Base-by-base conservation (phyloP, 495 filamentous ascomycete genomes). In the Neurospora sp. region DNA sequence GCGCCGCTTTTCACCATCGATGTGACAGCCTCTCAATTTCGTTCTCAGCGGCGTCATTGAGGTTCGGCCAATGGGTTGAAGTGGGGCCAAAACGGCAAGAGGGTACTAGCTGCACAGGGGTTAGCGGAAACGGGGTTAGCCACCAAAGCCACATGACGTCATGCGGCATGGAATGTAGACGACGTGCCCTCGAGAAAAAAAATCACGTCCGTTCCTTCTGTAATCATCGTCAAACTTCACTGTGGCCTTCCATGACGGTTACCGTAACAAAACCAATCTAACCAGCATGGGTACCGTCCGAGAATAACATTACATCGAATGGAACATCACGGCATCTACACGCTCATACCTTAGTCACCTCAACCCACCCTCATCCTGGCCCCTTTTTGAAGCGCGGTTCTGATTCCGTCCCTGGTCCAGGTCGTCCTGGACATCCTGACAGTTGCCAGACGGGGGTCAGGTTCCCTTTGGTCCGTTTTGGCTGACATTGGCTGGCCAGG, bases 111-210 rank as follows among this genome's bases (percentile, higher is more conserved):
- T 44, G 27, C 53, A 74, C 70, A 66, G 69, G 73, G 73, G 27
- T n/a, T 40, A 27, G 42, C 73, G 69, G 59, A 72, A 69, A 70
- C 72, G 73, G 73, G 70, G 69, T 38, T 18, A 40, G 53, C 70
- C 70, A 68, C 70, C 41, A 37, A 68, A 40, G 70, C 70, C 73
- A 46, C 27, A 68, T 72, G 72, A 74, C 73, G 69, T 74, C 73
- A 74, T 69, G 16, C 35, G 8, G 39, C 73, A 40, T 69, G 22
- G 53, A 35, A 39, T 22, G 53, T 38, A 40, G 48, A 53, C 46
- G 53, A 66, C 27, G 53, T 31, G 53, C 53, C 53, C 22, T 61
- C 22, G 1, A 59, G 20, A 3, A 31, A 59, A 27, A 59, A 31
- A 59, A n/a, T n/a, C 20, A 73, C 68, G 27, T 69, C 59, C 35